Percentiles rank a stretch among this genome's conserved stretches.
These are phyloP conservation scores for Choiromyces venosus DNA, from an alignment of 495 filamentous ascomycete species.

Conservation along the genomic window DNA sequence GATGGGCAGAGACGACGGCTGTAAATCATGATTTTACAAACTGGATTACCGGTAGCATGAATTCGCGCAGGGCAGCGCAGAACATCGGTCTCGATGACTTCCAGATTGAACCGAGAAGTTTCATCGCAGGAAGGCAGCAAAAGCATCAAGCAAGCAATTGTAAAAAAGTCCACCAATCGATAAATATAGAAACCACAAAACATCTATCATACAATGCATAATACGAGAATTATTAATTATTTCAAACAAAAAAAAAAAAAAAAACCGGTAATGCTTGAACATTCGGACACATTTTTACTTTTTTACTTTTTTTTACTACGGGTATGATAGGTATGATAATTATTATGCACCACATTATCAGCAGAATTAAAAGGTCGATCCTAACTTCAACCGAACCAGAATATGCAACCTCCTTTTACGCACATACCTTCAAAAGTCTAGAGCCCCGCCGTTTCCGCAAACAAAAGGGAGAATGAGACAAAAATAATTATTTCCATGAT, in stretches of 20 bases:
- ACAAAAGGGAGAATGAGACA: too few relatives aligned
- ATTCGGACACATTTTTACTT: too few relatives aligned
- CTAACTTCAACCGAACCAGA: too few relatives aligned
- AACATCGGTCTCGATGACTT: not conserved
- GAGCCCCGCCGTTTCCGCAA: too few relatives aligned
- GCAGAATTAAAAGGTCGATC: too few relatives aligned
- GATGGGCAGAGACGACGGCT: not conserved
- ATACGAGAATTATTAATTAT: not conserved
- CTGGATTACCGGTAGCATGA: not conserved
- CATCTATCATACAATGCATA: not conserved
- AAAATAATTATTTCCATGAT: too few relatives aligned
- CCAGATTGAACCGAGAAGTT: not conserved
- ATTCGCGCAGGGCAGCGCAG: not conserved
- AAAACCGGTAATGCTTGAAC: not conserved
- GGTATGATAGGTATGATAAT: too few relatives aligned
- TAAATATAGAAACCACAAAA: slow-evolving; percentile 1
- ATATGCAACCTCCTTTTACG: too few relatives aligned
- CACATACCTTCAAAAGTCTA: too few relatives aligned
- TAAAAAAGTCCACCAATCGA: not conserved
- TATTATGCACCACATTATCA: too few relatives aligned
- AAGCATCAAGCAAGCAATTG: not conserved
- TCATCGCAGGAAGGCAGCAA: not conserved
- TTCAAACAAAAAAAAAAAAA: too few relatives aligned
- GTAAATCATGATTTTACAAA: not conserved
- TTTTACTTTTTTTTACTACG: too few relatives aligned